Conservation (phyloP, 495 filamentous ascomycete species). For the Aspergillus baeticus region DNA sequence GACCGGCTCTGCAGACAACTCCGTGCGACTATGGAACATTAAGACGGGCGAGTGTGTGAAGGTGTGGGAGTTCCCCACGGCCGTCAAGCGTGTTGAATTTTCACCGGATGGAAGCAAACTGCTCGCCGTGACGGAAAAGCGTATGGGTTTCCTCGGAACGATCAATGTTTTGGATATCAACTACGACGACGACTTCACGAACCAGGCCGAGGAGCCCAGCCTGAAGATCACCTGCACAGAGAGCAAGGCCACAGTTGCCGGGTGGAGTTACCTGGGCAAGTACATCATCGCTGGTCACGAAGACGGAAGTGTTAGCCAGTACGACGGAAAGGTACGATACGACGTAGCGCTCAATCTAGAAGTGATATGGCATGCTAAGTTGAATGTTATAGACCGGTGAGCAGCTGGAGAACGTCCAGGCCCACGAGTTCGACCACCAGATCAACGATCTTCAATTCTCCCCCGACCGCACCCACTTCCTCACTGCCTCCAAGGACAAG, state of each 20-base stretch:
- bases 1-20: slow-evolving; percentile 96
- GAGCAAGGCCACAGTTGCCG: slow-evolving; percentile 94
- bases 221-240: slow-evolving; percentile 87
- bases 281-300: slow-evolving; percentile 98
- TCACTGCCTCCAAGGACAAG: slow-evolving; percentile 98
- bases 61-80: slow-evolving; percentile 94
- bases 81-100: slow-evolving; percentile 96
- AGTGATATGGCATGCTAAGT: slow-evolving; percentile 5
- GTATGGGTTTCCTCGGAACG: slow-evolving; percentile 89
- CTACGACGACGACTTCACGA: slow-evolving; percentile 57
- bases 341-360: background rate
- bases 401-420: slow-evolving; percentile 70
- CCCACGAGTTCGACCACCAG: slow-evolving; percentile 77
- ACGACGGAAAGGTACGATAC: slow-evolving; percentile 77
- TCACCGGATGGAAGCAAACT: slow-evolving; percentile 85
- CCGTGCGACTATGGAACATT: slow-evolving; percentile 94
- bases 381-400: slow-evolving; percentile 64
- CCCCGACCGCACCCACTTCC: slow-evolving; percentile 91
- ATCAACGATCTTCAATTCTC: slow-evolving; percentile 97
- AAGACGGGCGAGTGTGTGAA: slow-evolving; percentile 90
- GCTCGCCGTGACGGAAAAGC: slow-evolving; percentile 94
- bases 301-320: slow-evolving; percentile 91
- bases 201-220: slow-evolving; percentile 76
- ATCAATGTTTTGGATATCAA: slow-evolving; percentile 88
- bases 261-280: slow-evolving; percentile 86